phyloP scores from a whole-genome alignment of 176 grass and related monocot genomes.

The Triticum turgidum region DNA sequence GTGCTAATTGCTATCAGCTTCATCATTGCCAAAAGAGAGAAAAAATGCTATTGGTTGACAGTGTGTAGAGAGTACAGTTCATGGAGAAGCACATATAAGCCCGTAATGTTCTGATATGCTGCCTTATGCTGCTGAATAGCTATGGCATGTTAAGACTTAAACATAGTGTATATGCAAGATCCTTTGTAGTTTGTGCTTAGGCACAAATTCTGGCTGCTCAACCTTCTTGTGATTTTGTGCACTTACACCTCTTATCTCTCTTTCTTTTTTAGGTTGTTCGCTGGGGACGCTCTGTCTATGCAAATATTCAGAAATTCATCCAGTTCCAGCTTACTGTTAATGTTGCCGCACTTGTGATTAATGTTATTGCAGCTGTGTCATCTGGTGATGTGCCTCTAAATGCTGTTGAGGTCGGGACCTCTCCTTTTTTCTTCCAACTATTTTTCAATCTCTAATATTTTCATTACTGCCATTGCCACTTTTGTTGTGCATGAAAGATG shows the following conservation, averaged over 20 bases:
- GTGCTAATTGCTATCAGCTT: constrained; percentile 17
- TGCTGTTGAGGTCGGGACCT: constrained; percentile 79
- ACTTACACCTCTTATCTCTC: constrained; percentile 14
- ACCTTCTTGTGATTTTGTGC: not conserved
- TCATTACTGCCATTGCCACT: constrained; percentile 2
- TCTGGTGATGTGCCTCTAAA: constrained; percentile 93
- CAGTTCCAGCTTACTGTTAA: constrained; percentile 99
- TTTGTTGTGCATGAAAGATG: constrained; percentile 1
- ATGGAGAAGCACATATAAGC: not conserved
- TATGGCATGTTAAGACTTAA: not conserved
- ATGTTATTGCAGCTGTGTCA: constrained; percentile 91
- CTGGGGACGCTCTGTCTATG: constrained; percentile 96
- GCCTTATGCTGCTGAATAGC: not conserved
- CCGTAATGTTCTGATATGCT: not conserved
- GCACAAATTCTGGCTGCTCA: not conserved
- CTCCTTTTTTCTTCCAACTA: not conserved
- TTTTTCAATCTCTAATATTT: not conserved
- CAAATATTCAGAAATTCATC: constrained; percentile 99
- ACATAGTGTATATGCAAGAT: constrained; percentile 3
- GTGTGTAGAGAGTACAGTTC: not conserved
- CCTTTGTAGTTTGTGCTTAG: not conserved
- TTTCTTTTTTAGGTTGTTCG: constrained; percentile 75
- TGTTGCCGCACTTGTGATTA: constrained; percentile 91
- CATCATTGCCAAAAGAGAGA: not conserved
- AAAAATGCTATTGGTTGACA: constrained; percentile 1